Evolutionary conservation across 305 asterid species (phyloP).

Genomic region (Stenogyne calaminthoides): DNA sequence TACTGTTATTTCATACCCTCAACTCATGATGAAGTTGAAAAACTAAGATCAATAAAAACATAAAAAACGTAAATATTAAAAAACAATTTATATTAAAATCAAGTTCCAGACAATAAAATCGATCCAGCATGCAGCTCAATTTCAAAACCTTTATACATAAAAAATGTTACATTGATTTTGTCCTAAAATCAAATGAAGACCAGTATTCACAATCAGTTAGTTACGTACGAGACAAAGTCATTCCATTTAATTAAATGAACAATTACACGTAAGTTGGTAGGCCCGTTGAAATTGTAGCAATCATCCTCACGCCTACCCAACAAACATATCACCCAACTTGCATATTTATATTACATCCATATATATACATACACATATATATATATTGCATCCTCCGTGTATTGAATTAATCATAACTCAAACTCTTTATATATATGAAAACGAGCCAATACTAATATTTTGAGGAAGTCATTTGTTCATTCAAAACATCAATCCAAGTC

Average conservation of each 20-base stretch:
- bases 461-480: neutral
- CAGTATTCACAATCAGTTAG: neutral
- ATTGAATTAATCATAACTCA: constrained; percentile 14
- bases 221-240: neutral
- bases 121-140: no score
- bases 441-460: neutral
- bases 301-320: constrained; percentile 27
- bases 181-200: neutral
- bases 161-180: neutral
- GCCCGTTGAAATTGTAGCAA: constrained; percentile 29
- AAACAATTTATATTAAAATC: neutral
- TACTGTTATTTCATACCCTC: neutral
- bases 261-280: neutral
- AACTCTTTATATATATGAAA: neutral
- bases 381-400: constrained; percentile 14
- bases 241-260: neutral
- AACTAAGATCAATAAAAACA: neutral
- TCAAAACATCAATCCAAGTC: no score
- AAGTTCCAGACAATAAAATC: neutral
- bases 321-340: constrained; percentile 21
- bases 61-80: neutral
- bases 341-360: neutral
- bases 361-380: neutral
- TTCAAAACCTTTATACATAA: no score
- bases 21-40: no score